Percentiles rank a stretch among this genome's conserved stretches.
Evolutionary conservation across 2,329 filamentous ascomycete genomes (phyloP).

Genomic region (Hymenoscyphus fructigenus): DNA sequence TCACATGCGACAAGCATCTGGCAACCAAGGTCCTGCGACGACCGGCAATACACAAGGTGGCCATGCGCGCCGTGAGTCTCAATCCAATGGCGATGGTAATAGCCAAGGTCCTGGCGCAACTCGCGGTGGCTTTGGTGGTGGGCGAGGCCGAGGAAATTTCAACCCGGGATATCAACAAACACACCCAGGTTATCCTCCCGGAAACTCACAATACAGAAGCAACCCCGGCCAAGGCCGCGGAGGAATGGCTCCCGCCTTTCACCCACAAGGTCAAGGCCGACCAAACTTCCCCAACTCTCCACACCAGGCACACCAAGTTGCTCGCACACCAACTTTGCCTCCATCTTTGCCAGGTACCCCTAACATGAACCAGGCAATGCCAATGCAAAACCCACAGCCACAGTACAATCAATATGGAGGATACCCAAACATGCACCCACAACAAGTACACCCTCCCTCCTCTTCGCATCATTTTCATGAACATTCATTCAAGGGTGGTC

Average conservation of each 20-base stretch:
- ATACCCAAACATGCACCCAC: constrained; percentile 35
- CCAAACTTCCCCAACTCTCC: constrained; percentile 50
- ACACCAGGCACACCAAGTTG: constrained; percentile 65
- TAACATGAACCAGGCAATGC: constrained; percentile 65
- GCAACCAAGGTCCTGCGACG: constrained; percentile 60
- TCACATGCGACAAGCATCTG: constrained; percentile 67
- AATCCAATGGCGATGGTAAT: constrained; percentile 72
- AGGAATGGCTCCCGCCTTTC: constrained; percentile 46
- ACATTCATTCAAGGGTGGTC: constrained; percentile 21
- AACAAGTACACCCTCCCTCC: constrained; percentile 55
- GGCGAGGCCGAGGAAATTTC: constrained; percentile 58
- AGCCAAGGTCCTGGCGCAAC: constrained; percentile 51
- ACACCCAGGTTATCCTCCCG: constrained; percentile 53
- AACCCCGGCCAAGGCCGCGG: constrained; percentile 47
- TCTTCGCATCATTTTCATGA: constrained; percentile 28
- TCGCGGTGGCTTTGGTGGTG: constrained; percentile 56
- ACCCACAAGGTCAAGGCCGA: constrained; percentile 43
- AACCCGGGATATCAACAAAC: constrained; percentile 51
- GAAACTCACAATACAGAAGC: constrained; percentile 32
- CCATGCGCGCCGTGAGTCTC: constrained; percentile 84
- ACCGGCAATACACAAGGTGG: constrained; percentile 59
- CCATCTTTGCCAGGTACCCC: constrained; percentile 68
- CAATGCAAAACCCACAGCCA: constrained; percentile 51
- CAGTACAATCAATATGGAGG: constrained; percentile 45
- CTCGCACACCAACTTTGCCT: constrained; percentile 64